Evolutionary conservation across 2,329 filamentous ascomycete genomes (phyloP), one percentile per base, ranked within the genome.

Genomic region (Hyphodiscus sp.): DNA sequence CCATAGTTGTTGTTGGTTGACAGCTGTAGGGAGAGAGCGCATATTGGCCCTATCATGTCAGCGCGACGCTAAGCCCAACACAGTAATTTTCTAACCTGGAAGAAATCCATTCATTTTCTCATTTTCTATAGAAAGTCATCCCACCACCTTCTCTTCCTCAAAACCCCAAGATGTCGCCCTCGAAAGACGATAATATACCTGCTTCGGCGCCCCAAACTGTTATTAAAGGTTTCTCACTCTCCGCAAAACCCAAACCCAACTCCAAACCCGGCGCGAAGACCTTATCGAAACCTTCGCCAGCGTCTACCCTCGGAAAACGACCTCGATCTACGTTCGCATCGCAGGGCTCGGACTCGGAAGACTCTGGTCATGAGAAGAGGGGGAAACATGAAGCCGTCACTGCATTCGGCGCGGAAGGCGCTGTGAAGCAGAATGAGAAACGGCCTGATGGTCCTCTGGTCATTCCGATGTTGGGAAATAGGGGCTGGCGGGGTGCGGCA

Each of bases 401-500:
- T 8, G 76, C 74, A 0, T 78, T 80, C 56, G 75, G 74, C 1
- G 70, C 66, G 23, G 76, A 78, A 60, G 72, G 79, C 29, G 79
- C 65, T 9, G 57, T 65, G 11, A 66, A 66, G 58, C 59, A 68
- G 58, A 67, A 62, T 26, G 59, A 68, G 62, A 75, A 61, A 16
- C 47, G 51, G 44, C 53, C 33, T 74, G 56, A 18, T 23, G 56
- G 62, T 23, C 73, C 74, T 8, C 72, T 82, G 45, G 72, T 87
- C 18, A 89, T 89, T 59, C 71, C 75, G 29, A 71, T 71, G 41
- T 74, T 79, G 62, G 70, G 73, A 58, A 87, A 87, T 68, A 74
- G 77, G 50, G 80, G 87, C 70, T 86, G 82, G 83, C 75, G 77
- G 62, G 74, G 76, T 54, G 79, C 83, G 71, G 71, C 53, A 58